A percentile compares a stretch with the other conserved stretches of the same genome.
phyloP scores from a whole-genome alignment of 2,329 filamentous ascomycete genomes.

The Penicillium sp. region DNA sequence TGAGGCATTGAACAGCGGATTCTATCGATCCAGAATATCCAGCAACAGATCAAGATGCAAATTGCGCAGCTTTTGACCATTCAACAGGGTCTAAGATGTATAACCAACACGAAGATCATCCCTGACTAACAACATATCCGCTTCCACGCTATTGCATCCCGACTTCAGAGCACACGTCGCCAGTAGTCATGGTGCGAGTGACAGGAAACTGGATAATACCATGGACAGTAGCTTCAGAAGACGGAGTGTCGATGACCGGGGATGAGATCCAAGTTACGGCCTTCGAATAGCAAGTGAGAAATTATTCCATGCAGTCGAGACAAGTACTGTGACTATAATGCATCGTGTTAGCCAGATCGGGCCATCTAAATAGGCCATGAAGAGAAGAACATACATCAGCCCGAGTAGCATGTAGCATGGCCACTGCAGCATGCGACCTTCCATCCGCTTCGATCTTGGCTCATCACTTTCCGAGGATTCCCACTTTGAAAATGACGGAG shows the following conservation, averaged over 20 bases:
- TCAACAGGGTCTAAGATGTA: constrained; percentile 53
- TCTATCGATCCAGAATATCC: constrained; percentile 57
- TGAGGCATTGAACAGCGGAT: constrained; percentile 24
- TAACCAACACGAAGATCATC: constrained; percentile 65
- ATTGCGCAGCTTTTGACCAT: constrained; percentile 58
- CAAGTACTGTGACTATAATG: neutral
- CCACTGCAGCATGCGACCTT: neutral
- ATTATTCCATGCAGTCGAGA: neutral
- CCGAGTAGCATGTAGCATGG: neutral
- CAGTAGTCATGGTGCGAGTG: constrained; percentile 74
- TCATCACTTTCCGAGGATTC: neutral
- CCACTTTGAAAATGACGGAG: neutral
- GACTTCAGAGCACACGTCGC: constrained; percentile 60
- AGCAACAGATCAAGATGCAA: constrained; percentile 67
- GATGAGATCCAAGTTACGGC: neutral
- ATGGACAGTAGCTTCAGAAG: constrained; percentile 20
- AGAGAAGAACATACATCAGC: neutral
- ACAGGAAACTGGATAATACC: constrained; percentile 56
- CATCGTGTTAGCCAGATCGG: neutral
- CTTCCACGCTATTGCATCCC: constrained; percentile 65
- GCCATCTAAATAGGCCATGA: too few relatives aligned
- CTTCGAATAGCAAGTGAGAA: constrained; percentile 1
- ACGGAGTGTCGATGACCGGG: neutral
- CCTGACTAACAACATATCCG: constrained; percentile 66
- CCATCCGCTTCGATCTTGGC: neutral